phyloP scores from a whole-genome alignment of 2,329 filamentous ascomycete genomes.

The Ilyonectria robusta region DNA sequence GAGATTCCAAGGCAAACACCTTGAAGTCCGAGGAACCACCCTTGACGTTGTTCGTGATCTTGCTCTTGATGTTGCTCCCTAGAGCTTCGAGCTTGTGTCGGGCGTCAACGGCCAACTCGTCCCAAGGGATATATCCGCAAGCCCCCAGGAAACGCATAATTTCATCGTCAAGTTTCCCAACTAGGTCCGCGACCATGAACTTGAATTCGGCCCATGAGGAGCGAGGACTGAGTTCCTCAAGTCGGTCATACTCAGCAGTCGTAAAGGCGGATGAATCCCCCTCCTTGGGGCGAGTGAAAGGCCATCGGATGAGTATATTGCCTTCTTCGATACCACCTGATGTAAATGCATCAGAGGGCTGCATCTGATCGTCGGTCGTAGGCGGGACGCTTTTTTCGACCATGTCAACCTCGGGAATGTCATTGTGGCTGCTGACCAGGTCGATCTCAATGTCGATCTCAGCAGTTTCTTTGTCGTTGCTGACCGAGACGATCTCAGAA shows the following conservation, averaged over 20 bases:
- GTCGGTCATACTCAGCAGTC: neutral
- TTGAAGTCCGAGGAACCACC: too few species aligned
- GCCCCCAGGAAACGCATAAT: neutral
- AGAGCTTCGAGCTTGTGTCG: slow-evolving; percentile 12
- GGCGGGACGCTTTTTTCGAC: neutral
- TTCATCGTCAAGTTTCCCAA: neutral
- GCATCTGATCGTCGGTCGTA: neutral
- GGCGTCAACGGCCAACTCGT: slow-evolving; percentile 1
- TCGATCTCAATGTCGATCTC: neutral
- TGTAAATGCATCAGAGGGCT: neutral
- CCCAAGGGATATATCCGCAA: neutral
- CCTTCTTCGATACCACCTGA: too few species aligned
- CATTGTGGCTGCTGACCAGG: neutral
- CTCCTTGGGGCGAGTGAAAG: neutral
- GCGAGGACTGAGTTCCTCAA: neutral
- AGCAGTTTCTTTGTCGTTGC: neutral
- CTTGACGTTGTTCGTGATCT: neutral
- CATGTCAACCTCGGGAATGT: neutral
- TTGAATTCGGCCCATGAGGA: too few species aligned
- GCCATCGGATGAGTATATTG: neutral
- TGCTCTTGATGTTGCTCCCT: slow-evolving; percentile 6
- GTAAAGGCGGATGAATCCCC: neutral
- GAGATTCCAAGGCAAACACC: neutral
- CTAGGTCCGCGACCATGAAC: accelerated
- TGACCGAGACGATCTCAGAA: neutral